These are phyloP conservation scores for Colletotrichum sp. DNA, from an alignment of 2,329 filamentous ascomycete genomes.

Conservation along the genomic window DNA sequence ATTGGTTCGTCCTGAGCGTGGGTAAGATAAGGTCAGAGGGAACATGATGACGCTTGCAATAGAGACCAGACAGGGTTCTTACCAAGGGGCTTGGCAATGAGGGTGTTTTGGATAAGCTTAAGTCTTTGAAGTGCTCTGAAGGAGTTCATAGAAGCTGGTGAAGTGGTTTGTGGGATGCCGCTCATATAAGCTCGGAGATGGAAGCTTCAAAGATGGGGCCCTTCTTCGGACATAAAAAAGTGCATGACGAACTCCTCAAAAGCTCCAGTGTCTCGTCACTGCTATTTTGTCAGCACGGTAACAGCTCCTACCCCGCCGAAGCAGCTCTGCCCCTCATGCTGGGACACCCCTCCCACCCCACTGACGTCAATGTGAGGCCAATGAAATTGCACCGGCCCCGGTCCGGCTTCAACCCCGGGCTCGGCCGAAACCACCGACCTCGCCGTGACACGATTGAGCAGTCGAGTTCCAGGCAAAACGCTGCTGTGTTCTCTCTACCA, in stretches of 20 bases:
- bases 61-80: background rate
- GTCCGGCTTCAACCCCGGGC: background rate
- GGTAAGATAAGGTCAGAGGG: background rate
- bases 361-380: constrained; percentile 18
- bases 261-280: background rate
- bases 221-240: constrained; percentile 12
- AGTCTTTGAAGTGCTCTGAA: constrained; percentile 17
- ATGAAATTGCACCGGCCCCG: background rate
- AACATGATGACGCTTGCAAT: background rate
- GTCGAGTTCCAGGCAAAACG: background rate
- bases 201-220: background rate
- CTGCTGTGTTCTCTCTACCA: background rate
- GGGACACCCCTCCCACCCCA: background rate
- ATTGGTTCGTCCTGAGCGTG: constrained; percentile 2
- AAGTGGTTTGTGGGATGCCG: background rate
- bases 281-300: background rate
- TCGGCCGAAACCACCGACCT: background rate
- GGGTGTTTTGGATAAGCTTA: constrained; percentile 10
- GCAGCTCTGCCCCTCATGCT: background rate
- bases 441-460: background rate
- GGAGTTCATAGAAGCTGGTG: constrained; percentile 10
- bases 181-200: background rate
- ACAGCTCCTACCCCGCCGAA: constrained; percentile 3
- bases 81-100: background rate
- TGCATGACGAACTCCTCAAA: background rate